Conservation (phyloP, 129 eudicot genomes). For the Flaveria brownii region DNA sequence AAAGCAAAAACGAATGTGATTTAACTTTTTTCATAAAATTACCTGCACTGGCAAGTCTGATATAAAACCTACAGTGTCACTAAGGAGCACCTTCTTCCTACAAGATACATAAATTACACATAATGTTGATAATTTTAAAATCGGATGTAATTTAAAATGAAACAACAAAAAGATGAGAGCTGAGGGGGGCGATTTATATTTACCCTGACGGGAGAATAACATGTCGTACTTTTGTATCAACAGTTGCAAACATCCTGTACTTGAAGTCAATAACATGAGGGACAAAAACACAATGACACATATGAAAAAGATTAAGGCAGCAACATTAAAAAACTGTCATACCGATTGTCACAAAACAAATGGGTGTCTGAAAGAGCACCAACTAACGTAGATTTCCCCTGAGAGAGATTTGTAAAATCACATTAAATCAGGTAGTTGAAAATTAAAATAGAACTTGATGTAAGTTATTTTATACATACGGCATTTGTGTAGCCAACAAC, state of each 20-base stretch:
- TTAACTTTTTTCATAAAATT: slow-evolving; percentile 6
- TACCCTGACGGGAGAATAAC: slow-evolving; percentile 98
- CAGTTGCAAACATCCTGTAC: slow-evolving; percentile 95
- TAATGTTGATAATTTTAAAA: background rate
- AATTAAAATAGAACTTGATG: background rate
- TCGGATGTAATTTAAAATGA: background rate
- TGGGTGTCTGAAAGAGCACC: slow-evolving; percentile 72
- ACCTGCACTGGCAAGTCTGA: slow-evolving; percentile 99
- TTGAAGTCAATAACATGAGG: background rate
- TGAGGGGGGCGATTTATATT: slow-evolving; percentile 28
- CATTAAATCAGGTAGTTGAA: background rate
- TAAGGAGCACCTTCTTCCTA: slow-evolving; percentile 90
- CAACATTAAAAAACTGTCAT: slow-evolving; percentile 7
- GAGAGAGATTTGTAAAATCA: slow-evolving; percentile 15
- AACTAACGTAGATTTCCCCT: slow-evolving; percentile 97
- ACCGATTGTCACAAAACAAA: slow-evolving; percentile 93
- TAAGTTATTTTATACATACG: slow-evolving; percentile 40
- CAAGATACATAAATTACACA: slow-evolving; percentile 16
- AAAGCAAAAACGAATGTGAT: background rate
- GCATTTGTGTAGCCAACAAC: slow-evolving; percentile 99
- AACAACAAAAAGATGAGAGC: background rate
- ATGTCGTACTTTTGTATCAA: slow-evolving; percentile 82
- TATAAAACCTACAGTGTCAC: slow-evolving; percentile 98
- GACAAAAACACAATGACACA: background rate
- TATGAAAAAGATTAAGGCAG: background rate